Base-by-base conservation (phyloP, 2,329 filamentous ascomycete genomes). In the Claviceps quebecensis region DNA sequence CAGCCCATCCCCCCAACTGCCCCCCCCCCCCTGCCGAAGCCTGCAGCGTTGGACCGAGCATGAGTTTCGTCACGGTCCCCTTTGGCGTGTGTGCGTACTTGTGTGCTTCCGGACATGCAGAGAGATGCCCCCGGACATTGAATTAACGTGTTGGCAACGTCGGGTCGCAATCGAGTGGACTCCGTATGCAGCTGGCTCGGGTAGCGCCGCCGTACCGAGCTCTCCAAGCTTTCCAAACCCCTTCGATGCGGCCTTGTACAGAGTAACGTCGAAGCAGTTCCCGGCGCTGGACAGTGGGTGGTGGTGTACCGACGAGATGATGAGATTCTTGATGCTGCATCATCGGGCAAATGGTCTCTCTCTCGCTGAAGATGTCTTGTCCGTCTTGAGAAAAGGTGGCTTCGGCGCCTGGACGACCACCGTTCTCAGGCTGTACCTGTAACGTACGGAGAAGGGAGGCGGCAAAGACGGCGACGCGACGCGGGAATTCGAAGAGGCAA, bases 201-300 rank as follows among this genome's bases (percentile, higher is more conserved):
- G 49, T 49, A 52, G 49, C 49, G 52, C 52, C 52, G 52, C 49
- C 46, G 49, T 47, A 37, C 49, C 46, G 49, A 47, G 40, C 49
- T 53, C 46, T 53, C 17, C 22, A 38, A 34, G 34, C 29, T 34
- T 36, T 23, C 11, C 36, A 23, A 44, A 44, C 4, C 41, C 5
- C 23, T 26, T 44, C 41, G 14, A 23, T 26, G 41, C 41, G 41
- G 41, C 29, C 29, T 34, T 34, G 29, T 34, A 34, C 29, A 34
- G 29, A 34, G 29, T 34, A 34, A 34, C 29, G 9, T 34, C 4
- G 29, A 11, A 34, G 29, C 29, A 34, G 29, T 34, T 1, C 29
- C 11, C 29, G 29, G 29, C 29, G 29, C 29, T 34, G 29, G 29
- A 34, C 9, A 11, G 29, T 23, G 19, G 14, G 7, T 14, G 40